These are phyloP conservation scores for Parsonsia alboflavescens DNA, from an alignment of 257 asterid species.

Conservation along the genomic window DNA sequence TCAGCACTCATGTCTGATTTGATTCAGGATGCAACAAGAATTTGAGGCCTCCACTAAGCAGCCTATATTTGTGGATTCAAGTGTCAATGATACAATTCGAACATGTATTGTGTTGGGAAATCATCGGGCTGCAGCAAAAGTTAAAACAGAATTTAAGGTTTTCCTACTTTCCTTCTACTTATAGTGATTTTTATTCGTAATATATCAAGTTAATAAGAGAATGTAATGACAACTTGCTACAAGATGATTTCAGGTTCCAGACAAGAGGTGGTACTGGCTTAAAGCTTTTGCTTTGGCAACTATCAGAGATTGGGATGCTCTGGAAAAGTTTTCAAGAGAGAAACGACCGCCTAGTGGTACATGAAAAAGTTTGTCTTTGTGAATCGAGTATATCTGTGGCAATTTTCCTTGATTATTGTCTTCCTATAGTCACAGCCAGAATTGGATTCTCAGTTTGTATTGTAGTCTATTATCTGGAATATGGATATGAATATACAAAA, in stretches of 20 bases:
- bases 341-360: slow-evolving; percentile 85
- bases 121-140: slow-evolving; percentile 74
- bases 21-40: slow-evolving; percentile 72
- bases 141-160: slow-evolving; percentile 86
- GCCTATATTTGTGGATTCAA: slow-evolving; percentile 90
- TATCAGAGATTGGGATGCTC: slow-evolving; percentile 84
- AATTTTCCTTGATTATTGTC: background rate
- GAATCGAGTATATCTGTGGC: background rate
- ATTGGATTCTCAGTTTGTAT: background rate
- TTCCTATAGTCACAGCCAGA: background rate
- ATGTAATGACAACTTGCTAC: background rate
- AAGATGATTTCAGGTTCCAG: slow-evolving; percentile 69
- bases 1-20: background rate
- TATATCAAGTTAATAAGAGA: background rate
- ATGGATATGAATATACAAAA: background rate
- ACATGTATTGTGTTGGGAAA: slow-evolving; percentile 90
- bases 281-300: slow-evolving; percentile 93
- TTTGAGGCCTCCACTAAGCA: slow-evolving; percentile 79
- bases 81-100: slow-evolving; percentile 93
- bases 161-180: slow-evolving; percentile 14
- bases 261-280: slow-evolving; percentile 98
- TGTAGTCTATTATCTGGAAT: background rate
- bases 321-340: slow-evolving; percentile 88
- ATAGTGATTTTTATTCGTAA: background rate
- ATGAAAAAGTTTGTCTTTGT: slow-evolving; percentile 5